Evolutionary conservation across 2,329 filamentous ascomycete species (phyloP), one percentile per base, ranked within the genome.

Genomic region (Claviceps pusilla): DNA sequence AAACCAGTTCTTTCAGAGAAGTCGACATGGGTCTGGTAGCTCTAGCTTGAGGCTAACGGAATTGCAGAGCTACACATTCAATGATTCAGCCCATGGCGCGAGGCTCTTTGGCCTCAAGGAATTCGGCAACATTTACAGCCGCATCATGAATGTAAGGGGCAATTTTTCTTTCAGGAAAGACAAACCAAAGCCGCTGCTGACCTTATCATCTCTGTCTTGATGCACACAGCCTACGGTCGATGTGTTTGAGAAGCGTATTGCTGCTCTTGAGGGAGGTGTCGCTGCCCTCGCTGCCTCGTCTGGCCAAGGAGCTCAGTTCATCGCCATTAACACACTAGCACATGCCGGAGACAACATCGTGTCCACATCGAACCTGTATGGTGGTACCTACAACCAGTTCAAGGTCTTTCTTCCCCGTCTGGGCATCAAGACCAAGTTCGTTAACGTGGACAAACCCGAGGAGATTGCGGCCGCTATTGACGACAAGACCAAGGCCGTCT

Each of bases 61-160:
- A 31, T 14, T 14, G 37, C 60, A 89, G 86, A 95, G 89, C 64
- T 98, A 76, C 71, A 82, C 82, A 53, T 98, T 98, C 80, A 86
- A 97, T 80, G 88, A 97, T 74, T 95, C 89, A 52, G 91, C 89
- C 51, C 93, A 97, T 65, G 93, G 89, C 58, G 93, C 93, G 54
- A 84, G 89, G 68, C 84, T 98, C 46, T 98, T 98, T 67, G 87
- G 89, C 66, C 87, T 98, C 70, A 94, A 97, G 75, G 89, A 97
- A 73, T 86, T 88, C 64, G 93, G 90, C 71, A 97, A 97, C 73
- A 95, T 97, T 69, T 98, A 98, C 78, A 93, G 85, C 69, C 88
- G 93, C 59, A 89, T 98, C 64, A 89, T 87, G 86, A 96, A 97
- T 71, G 87, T 89, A 65, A 66, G 80, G 71, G 16, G 11, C 31